Evolutionary conservation across 768 basidiomycete species (phyloP).

Genomic region (Lactifluus pinguis): DNA sequence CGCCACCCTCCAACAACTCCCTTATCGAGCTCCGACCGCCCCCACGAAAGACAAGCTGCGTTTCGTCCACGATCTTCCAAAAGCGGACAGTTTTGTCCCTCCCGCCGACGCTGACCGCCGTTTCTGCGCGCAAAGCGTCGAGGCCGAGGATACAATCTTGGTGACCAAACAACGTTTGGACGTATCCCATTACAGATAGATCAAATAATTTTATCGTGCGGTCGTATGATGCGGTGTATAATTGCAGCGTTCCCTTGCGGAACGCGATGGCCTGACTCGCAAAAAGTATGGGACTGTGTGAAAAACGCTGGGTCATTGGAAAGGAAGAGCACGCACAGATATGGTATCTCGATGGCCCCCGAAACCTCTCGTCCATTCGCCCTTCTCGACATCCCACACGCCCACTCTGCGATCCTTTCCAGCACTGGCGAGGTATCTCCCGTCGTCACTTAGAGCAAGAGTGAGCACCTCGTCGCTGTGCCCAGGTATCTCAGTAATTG

Average conservation of each 20-base stretch:
- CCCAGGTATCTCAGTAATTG: constrained; percentile 45
- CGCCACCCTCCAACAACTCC: constrained; percentile 72
- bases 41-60: constrained; percentile 90
- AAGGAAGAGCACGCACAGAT: constrained; percentile 41
- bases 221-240: constrained; percentile 76
- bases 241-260: constrained; percentile 63
- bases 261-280: constrained; percentile 53
- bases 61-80: constrained; percentile 96
- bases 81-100: constrained; percentile 87
- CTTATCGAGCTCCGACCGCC: constrained; percentile 78
- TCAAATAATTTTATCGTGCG: constrained; percentile 88
- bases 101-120: constrained; percentile 79
- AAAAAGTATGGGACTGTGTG: neutral
- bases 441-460: constrained; percentile 79
- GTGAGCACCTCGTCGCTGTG: constrained; percentile 83
- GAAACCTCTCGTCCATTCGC: constrained; percentile 72
- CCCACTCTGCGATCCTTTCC: constrained; percentile 77
- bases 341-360: constrained; percentile 67
- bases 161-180: constrained; percentile 96
- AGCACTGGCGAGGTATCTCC: constrained; percentile 75
- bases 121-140: constrained; percentile 75
- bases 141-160: constrained; percentile 78
- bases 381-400: constrained; percentile 75
- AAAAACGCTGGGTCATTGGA: constrained; percentile 35
- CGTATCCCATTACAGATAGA: constrained; percentile 74